phyloP scores from a whole-genome alignment of 768 basidiomycete species.

The Pisolithus tinctorius region DNA sequence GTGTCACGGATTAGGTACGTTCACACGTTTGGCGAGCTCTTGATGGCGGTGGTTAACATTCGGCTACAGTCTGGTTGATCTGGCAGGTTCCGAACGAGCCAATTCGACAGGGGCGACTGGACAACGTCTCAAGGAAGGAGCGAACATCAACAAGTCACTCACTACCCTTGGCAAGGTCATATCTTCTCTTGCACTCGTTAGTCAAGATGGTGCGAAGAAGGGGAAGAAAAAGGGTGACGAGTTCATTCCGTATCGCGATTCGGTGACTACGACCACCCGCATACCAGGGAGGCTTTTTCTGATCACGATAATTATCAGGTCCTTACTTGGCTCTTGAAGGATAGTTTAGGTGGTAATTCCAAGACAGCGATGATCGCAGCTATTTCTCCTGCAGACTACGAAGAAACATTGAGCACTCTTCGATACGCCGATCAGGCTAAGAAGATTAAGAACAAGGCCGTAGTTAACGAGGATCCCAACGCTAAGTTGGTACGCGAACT shows the following conservation, averaged over 20 bases:
- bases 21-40: neutral
- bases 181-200: constrained; percentile 70
- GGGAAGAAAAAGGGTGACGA: constrained; percentile 89
- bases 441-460: constrained; percentile 99
- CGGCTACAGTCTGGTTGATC: constrained; percentile 71
- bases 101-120: constrained; percentile 98
- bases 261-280: constrained; percentile 42
- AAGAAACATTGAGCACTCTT: constrained; percentile 93
- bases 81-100: constrained; percentile 95
- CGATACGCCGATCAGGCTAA: constrained; percentile 99
- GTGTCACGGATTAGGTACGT: constrained; percentile 92
- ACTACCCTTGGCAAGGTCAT: constrained; percentile 99
- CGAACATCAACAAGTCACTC: constrained; percentile 97
- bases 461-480: constrained; percentile 99
- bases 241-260: constrained; percentile 96
- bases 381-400: constrained; percentile 97
- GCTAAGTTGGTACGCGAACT: constrained; percentile 98
- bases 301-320: constrained; percentile 44
- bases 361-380: constrained; percentile 99
- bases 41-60: constrained; percentile 6
- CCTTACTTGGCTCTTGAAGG: constrained; percentile 96
- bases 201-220: constrained; percentile 59
- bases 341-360: constrained; percentile 93
- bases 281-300: neutral
- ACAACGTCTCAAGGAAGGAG: constrained; percentile 92